phyloP scores from a whole-genome alignment of 2,329 filamentous ascomycete genomes.

The Pestalotiopsis sp. region DNA sequence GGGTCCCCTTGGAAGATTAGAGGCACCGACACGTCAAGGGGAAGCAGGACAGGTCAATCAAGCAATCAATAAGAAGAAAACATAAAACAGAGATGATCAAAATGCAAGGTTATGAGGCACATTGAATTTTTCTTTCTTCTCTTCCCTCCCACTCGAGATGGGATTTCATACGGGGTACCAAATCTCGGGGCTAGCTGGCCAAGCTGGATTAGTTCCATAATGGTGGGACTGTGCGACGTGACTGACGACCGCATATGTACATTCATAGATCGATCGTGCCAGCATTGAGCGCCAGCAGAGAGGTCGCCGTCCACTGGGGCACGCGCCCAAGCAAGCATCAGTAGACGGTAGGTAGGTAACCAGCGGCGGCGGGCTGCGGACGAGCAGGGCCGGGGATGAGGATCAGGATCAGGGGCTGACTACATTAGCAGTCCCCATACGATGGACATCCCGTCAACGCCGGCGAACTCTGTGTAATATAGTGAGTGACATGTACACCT shows the following conservation, averaged over 20 bases:
- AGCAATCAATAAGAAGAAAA: not conserved
- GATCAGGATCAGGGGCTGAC: not conserved
- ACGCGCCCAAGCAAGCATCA: not conserved
- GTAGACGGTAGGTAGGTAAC: too few relatives aligned
- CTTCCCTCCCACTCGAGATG: not conserved
- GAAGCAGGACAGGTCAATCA: not conserved
- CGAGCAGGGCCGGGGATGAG: not conserved
- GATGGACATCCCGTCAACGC: not conserved
- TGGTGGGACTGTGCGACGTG: slow-evolving; percentile 9
- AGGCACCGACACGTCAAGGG: not conserved
- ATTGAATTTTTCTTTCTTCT: not conserved
- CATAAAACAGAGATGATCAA: not conserved
- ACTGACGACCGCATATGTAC: not conserved
- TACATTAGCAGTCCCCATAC: not conserved
- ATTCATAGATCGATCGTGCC: slow-evolving; percentile 9
- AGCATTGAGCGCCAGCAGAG: not conserved
- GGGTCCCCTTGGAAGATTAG: not conserved
- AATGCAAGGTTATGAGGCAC: not conserved
- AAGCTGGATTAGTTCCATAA: slow-evolving; percentile 1
- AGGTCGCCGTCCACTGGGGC: not conserved
- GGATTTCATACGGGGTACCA: not conserved
- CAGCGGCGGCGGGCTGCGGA: too few relatives aligned
- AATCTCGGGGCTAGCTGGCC: not conserved
- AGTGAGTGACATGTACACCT: not conserved
- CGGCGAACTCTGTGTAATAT: not conserved